Conservation (phyloP, 2,329 filamentous ascomycete genomes). For the Botrytis fabae region DNA sequence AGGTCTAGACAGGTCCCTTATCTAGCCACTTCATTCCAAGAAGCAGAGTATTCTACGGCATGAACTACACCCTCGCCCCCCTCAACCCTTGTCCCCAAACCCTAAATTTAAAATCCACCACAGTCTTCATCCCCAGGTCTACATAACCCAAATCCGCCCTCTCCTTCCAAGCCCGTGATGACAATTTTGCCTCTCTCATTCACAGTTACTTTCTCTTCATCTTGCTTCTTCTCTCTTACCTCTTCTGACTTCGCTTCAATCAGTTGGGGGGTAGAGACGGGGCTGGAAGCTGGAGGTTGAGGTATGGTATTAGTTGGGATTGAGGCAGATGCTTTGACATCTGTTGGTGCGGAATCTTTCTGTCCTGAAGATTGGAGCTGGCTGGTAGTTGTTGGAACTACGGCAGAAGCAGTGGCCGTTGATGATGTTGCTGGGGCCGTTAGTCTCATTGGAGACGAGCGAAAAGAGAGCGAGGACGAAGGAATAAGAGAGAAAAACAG, state of each 20-base stretch:
- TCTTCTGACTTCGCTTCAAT: background rate
- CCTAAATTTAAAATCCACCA: slow-evolving; percentile 13
- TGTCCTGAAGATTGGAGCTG: background rate
- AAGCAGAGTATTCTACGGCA: background rate
- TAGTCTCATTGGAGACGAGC: background rate
- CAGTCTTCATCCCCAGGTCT: slow-evolving; percentile 20
- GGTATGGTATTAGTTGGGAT: background rate
- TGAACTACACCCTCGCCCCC: background rate
- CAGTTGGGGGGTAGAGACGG: background rate
- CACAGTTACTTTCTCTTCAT: background rate
- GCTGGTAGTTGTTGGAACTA: background rate
- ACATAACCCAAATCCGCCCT: slow-evolving; percentile 17
- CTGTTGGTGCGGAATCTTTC: background rate
- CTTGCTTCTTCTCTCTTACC: background rate
- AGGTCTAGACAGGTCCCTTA: background rate
- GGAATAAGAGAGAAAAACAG: background rate
- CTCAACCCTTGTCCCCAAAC: background rate
- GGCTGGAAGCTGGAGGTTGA: background rate
- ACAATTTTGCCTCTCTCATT: slow-evolving; percentile 27
- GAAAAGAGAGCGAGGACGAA: background rate
- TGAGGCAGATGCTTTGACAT: background rate
- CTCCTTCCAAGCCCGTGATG: slow-evolving; percentile 13
- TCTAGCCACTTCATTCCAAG: background rate
- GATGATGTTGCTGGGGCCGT: background rate
- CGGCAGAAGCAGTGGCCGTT: background rate